Percentiles rank a stretch among this genome's conserved stretches.
These are phyloP conservation scores for Daedaleopsis nitida DNA, from an alignment of 768 basidiomycete species.

Conservation along the genomic window DNA sequence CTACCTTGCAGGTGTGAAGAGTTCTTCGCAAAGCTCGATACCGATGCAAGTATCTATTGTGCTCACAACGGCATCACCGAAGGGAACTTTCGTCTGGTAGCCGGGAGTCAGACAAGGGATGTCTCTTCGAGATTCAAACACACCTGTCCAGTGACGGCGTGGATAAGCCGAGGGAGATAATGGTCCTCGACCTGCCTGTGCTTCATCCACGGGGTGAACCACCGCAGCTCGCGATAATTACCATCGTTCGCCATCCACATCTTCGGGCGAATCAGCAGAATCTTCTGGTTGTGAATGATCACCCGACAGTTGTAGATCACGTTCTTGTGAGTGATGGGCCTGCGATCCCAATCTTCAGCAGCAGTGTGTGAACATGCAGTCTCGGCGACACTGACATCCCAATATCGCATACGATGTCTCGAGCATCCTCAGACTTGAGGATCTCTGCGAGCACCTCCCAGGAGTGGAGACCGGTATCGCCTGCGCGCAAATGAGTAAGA, in stretches of 20 bases:
- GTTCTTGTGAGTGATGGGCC: constrained; percentile 98
- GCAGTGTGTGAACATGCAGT: neutral
- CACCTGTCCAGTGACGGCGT: constrained; percentile 88
- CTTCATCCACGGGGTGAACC: constrained; percentile 96
- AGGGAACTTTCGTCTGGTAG: constrained; percentile 80
- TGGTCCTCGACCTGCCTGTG: constrained; percentile 90
- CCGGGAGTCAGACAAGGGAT: neutral
- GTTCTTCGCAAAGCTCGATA: constrained; percentile 94
- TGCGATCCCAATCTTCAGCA: constrained; percentile 31
- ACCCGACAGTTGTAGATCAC: constrained; percentile 97
- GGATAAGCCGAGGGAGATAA: constrained; percentile 87
- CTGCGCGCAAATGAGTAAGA: constrained; percentile 47
- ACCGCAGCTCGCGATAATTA: constrained; percentile 81
- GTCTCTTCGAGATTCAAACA: constrained; percentile 4
- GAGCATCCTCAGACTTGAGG: constrained; percentile 72
- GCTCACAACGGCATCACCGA: constrained; percentile 93
- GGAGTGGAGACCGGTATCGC: constrained; percentile 94
- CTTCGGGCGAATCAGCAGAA: constrained; percentile 94
- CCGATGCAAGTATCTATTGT: constrained; percentile 96
- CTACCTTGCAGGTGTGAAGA: constrained; percentile 95
- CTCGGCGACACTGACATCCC: constrained; percentile 66
- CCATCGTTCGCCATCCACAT: constrained; percentile 99
- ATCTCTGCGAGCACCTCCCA: constrained; percentile 98
- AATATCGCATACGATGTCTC: constrained; percentile 92
- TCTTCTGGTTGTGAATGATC: constrained; percentile 82